Evolutionary conservation across 225 moss, liverwort and hornwort genomes (phyloP), one percentile per base, ranked within the genome.

Genomic region (Asterella californica): DNA sequence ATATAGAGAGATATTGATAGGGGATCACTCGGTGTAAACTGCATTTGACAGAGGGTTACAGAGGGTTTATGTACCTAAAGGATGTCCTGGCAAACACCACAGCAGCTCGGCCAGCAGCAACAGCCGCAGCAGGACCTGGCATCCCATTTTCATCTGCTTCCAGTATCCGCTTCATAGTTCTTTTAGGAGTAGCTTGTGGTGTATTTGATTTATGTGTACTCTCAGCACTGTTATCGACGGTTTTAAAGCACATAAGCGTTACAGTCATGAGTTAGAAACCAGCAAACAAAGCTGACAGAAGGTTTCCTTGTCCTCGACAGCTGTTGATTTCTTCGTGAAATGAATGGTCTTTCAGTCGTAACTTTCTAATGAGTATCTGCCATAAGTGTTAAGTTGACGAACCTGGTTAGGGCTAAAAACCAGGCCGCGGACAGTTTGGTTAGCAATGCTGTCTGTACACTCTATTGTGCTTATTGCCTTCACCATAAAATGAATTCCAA

Each of bases 81-180:
- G 45, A 86, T 86, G 86, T 70, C 83, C 75, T 83, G 86, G 87
- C 60, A 81, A 75, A 84, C 90, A 80, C 87, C 88, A 76, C 92
- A 88, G 79, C 74, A 74, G 74, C 75, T 27, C 52, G 24, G 27
- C 75, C 86, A 82, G 17, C 85, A 88, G 5, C 83, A 70, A 19
- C 92, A 86, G 82, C 89, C 87, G 24, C 85, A 81, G 49, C 95
- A 94, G 84, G 86, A 93, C 59, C 85, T 91, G 83, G 87, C 90
- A 7, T 91, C 89, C 46, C 89, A 96, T 71, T 96, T 96, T 47
- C 90, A 92, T 84, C 85, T 96, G 34, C 91, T 94, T 82, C 92
- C 92, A 63, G 94, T 94, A 91, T 81, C 81, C 79, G 45, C 19
- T 25, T n/a, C n/a, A n/a, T n/a, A n/a, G n/a, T n/a, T n/a, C n/a